Percentiles rank a stretch among this genome's conserved stretches.
phyloP scores from a whole-genome alignment of 345 rosid genomes.

The Passiflora organensis region DNA sequence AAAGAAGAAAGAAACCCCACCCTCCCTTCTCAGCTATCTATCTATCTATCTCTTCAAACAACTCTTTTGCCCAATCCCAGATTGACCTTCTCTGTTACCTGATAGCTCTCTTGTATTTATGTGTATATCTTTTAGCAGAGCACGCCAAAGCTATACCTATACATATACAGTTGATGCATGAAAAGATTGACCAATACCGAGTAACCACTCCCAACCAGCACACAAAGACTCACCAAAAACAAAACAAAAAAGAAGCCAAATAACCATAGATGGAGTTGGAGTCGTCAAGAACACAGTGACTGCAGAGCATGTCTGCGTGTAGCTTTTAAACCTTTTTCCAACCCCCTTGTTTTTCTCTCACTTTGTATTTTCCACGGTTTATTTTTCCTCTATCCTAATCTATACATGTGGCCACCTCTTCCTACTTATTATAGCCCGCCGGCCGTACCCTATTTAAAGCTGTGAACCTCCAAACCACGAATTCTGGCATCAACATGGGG shows the following conservation, averaged over 20 bases:
- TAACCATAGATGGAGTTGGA: slow-evolving; percentile 6
- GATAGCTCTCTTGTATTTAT: not conserved
- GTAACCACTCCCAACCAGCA: not conserved
- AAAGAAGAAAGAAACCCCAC: not conserved
- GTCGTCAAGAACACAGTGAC: slow-evolving; percentile 41
- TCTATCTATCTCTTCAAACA: not conserved
- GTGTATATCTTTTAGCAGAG: slow-evolving; percentile 10
- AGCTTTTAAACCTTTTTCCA: too few species aligned
- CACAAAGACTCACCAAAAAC: slow-evolving; percentile 6
- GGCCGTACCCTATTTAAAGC: too few species aligned
- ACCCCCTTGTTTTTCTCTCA: too few species aligned
- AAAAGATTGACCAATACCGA: slow-evolving; percentile 21
- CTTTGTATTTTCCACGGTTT: too few species aligned
- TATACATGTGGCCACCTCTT: too few species aligned
- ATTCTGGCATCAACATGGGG: too few species aligned
- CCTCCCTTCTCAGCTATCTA: too few species aligned
- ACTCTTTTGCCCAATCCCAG: not conserved
- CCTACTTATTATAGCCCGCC: too few species aligned
- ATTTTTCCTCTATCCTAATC: too few species aligned
- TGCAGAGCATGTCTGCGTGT: slow-evolving; percentile 59
- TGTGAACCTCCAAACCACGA: too few species aligned
- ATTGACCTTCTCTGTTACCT: too few species aligned
- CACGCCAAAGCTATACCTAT: slow-evolving; percentile 16
- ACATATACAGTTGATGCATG: not conserved
- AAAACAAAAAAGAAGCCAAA: slow-evolving; percentile 23